phyloP scores from a whole-genome alignment of 2,329 filamentous ascomycete species.

The Xylaria sp. region DNA sequence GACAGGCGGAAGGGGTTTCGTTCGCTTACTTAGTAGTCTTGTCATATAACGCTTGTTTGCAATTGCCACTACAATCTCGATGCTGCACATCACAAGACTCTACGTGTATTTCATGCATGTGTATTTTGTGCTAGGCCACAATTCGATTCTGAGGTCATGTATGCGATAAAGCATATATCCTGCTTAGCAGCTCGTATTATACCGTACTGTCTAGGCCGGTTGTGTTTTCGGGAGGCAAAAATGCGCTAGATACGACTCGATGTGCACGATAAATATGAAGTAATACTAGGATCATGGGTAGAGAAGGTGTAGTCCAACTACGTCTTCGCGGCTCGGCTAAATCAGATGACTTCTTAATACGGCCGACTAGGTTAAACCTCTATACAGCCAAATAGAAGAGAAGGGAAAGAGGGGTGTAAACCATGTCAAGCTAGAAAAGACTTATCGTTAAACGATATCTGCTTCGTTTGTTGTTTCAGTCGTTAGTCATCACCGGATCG shows the following conservation, averaged over 20 bases:
- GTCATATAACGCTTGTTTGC: constrained; percentile 2
- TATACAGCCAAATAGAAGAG: background rate
- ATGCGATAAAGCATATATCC: background rate
- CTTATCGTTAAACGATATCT: background rate
- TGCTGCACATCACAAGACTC: constrained; percentile 12
- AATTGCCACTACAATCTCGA: background rate
- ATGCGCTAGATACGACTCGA: background rate
- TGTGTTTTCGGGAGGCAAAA: too few relatives aligned
- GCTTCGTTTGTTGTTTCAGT: constrained; percentile 4
- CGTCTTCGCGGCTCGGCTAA: background rate
- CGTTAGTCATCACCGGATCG: background rate
- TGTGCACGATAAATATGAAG: background rate
- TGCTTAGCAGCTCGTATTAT: background rate
- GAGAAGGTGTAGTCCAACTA: background rate
- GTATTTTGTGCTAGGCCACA: background rate
- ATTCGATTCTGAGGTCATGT: background rate
- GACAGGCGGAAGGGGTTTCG: too few relatives aligned
- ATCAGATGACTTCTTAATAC: constrained; percentile 22
- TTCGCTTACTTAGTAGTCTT: too few relatives aligned
- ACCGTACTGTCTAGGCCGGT: background rate
- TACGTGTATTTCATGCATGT: background rate
- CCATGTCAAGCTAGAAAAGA: background rate
- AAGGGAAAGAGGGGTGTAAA: background rate
- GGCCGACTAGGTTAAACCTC: background rate
- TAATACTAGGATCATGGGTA: background rate